phyloP scores from a whole-genome alignment of 352 stramenopile species.

The Globisporangium barbulae region DNA sequence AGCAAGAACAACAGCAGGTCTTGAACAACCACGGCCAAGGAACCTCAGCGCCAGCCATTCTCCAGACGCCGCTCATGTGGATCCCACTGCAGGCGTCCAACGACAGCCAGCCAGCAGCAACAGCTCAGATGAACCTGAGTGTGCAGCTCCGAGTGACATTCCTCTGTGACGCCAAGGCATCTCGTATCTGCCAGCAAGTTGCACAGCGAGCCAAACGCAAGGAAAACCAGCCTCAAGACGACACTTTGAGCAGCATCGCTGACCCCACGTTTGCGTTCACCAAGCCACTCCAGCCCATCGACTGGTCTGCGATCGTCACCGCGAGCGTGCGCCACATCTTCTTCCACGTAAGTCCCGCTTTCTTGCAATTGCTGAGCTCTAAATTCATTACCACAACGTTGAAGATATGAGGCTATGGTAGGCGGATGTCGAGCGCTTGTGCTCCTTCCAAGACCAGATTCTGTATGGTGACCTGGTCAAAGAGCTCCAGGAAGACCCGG shows the following conservation, averaged over 20 bases:
- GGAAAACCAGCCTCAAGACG: not conserved
- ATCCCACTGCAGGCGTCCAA: constrained; percentile 31
- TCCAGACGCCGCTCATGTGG: constrained; percentile 31
- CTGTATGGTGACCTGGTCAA: constrained; percentile 46
- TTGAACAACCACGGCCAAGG: not conserved
- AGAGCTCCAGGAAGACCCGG: constrained; percentile 49
- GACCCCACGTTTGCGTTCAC: constrained; percentile 63
- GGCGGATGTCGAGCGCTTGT: constrained; percentile 52
- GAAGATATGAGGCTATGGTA: constrained; percentile 6
- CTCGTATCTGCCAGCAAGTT: constrained; percentile 24
- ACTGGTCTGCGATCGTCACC: constrained; percentile 57
- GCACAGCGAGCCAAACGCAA: not conserved
- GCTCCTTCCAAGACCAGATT: constrained; percentile 46
- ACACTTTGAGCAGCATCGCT: constrained; percentile 12
- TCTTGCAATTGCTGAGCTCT: not conserved
- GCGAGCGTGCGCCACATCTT: constrained; percentile 64
- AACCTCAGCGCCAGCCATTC: not conserved
- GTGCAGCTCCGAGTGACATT: constrained; percentile 40
- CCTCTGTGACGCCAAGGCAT: constrained; percentile 23
- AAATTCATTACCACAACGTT: too few relatives aligned
- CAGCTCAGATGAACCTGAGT: constrained; percentile 23
- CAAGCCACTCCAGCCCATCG: constrained; percentile 38
- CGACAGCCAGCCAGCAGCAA: not conserved
- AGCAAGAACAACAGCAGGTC: constrained; percentile 16
- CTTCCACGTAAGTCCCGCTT: constrained; percentile 32